A percentile compares a stretch with the other conserved stretches of the same genome.
phyloP scores from a whole-genome alignment of 2,329 filamentous ascomycete genomes.

The Sporothrix pseudoabietina region DNA sequence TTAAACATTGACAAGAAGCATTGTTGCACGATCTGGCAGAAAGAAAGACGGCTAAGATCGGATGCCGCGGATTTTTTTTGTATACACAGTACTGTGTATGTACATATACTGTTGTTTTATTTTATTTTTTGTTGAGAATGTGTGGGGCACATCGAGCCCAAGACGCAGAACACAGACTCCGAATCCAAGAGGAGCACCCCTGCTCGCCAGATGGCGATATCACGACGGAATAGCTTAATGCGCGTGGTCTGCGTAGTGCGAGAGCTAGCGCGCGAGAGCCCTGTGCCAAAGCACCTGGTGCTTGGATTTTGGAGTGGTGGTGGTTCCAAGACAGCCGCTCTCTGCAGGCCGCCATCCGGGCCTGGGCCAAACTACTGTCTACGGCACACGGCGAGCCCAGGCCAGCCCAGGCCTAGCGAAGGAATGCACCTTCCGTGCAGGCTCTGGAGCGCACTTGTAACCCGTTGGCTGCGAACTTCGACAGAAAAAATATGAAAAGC shows the following conservation, averaged over 20 bases:
- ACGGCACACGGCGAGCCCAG: conserved; percentile 15
- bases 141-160: not conserved
- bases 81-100: too few relatives aligned
- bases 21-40: conserved; percentile 1
- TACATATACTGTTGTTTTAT: too few relatives aligned
- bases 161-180: not conserved
- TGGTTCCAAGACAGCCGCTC: conserved; percentile 1
- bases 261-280: conserved; percentile 13
- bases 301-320: not conserved
- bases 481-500: not conserved
- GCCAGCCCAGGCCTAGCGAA: conserved; percentile 8
- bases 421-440: not conserved
- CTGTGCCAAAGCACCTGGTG: not conserved
- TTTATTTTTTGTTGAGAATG: not conserved
- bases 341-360: conserved; percentile 14
- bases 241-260: conserved; percentile 20
- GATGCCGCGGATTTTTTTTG: not conserved
- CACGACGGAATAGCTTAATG: conserved; percentile 30
- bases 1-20: not conserved
- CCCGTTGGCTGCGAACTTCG: not conserved
- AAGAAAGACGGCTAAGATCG: not conserved
- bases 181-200: not conserved
- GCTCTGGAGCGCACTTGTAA: not conserved
- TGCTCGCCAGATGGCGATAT: conserved; percentile 20
- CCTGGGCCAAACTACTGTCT: not conserved